Percentiles rank a stretch among this genome's conserved stretches.
Evolutionary conservation across 768 basidiomycete genomes (phyloP).

Genomic region (Lentinula boryana): DNA sequence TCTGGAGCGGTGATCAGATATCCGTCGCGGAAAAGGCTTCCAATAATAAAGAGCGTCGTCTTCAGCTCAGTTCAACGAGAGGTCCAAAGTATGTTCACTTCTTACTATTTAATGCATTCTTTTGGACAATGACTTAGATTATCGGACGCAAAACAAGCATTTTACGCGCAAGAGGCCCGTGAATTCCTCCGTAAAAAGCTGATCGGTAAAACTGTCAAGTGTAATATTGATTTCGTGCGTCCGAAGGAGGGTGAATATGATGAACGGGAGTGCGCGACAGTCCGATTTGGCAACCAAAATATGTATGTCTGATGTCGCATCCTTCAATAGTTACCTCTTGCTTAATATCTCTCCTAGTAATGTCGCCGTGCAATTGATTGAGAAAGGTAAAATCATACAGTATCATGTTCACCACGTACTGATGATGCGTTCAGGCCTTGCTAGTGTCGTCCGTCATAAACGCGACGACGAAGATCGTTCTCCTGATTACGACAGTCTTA

Average conservation of each 20-base stretch:
- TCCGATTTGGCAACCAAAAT: conserved; percentile 79
- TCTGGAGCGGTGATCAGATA: conserved; percentile 93
- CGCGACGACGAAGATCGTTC: conserved; percentile 95
- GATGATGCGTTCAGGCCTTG: conserved; percentile 31
- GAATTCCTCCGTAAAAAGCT: conserved; percentile 90
- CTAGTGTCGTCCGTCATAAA: conserved; percentile 85
- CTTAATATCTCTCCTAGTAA: conserved; percentile 46
- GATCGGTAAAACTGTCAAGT: conserved; percentile 83
- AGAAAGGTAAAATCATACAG: conserved; percentile 52
- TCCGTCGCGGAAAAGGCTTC: conserved; percentile 71
- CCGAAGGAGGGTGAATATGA: conserved; percentile 92
- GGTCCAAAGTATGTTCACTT: conserved; percentile 61
- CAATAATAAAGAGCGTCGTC: conserved; percentile 70
- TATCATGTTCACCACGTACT: not conserved
- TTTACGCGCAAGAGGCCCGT: conserved; percentile 86
- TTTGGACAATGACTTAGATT: conserved; percentile 39
- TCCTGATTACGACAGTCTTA: conserved; percentile 93
- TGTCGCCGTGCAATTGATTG: conserved; percentile 87
- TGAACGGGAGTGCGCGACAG: conserved; percentile 86
- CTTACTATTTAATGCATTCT: not conserved
- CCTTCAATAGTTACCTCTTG: not conserved
- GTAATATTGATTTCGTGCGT: conserved; percentile 85
- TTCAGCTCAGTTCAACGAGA: conserved; percentile 86
- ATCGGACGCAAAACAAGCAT: conserved; percentile 80
- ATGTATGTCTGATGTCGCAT: conserved; percentile 45